A percentile compares a stretch with the other conserved stretches of the same genome.
phyloP scores from a whole-genome alignment of 192 early-diverging fungal genomes.

The Coemansia sp. region DNA sequence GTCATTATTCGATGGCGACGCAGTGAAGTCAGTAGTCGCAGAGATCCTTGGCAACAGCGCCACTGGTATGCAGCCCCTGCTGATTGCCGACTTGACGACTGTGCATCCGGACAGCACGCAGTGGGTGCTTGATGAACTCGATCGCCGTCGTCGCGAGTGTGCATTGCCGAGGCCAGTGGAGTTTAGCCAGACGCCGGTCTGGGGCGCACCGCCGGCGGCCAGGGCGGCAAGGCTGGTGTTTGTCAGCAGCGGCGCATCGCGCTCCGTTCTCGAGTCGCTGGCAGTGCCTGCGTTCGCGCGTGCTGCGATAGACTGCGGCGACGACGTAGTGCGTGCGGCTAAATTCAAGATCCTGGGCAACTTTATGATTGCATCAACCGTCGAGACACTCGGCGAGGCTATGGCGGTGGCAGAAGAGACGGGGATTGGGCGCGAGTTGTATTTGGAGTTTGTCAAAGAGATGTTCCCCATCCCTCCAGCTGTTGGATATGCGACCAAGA shows the following conservation, averaged over 20 bases:
- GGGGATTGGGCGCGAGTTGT: conserved; percentile 57
- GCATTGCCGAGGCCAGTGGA: conserved; percentile 9
- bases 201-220: conserved; percentile 61
- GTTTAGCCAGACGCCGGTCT: conserved; percentile 60
- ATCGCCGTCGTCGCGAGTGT: not conserved
- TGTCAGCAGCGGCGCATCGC: conserved; percentile 50
- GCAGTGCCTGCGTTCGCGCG: conserved; percentile 50
- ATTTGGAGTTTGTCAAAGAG: conserved; percentile 58
- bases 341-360: conserved; percentile 71
- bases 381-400: conserved; percentile 69
- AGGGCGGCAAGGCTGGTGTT: conserved; percentile 57
- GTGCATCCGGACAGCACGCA: conserved; percentile 53
- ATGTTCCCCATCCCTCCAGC: conserved; percentile 57
- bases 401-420: conserved; percentile 60
- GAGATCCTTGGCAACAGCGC: conserved; percentile 28
- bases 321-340: conserved; percentile 48
- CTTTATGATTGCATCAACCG: conserved; percentile 61
- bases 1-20: conserved; percentile 63
- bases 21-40: conserved; percentile 53
- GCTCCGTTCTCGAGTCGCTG: conserved; percentile 9
- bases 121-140: conserved; percentile 29
- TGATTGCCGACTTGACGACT: conserved; percentile 66
- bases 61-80: conserved; percentile 17
- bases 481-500: conserved; percentile 54
- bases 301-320: conserved; percentile 57